These are phyloP conservation scores for Bryum argenteum DNA, from an alignment of 225 moss, liverwort and hornwort genomes.

Conservation along the genomic window DNA sequence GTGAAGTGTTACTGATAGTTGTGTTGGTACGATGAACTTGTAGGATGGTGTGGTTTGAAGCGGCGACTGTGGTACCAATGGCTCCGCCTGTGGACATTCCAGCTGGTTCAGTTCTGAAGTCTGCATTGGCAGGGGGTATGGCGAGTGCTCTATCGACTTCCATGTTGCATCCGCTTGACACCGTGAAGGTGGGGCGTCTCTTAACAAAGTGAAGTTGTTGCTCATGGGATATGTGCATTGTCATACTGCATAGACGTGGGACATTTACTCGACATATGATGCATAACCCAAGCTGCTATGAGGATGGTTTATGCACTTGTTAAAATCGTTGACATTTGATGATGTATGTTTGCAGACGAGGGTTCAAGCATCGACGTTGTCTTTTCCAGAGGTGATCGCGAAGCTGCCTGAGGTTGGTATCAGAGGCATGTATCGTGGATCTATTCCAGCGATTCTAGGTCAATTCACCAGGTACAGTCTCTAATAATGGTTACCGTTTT, in stretches of 20 bases:
- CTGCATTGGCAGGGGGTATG: conserved; percentile 68
- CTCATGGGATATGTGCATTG: not conserved
- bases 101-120: conserved; percentile 68
- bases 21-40: not conserved
- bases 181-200: conserved; percentile 53
- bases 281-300: no score
- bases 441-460: conserved; percentile 64
- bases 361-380: conserved; percentile 69
- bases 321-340: not conserved
- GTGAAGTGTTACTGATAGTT: conserved; percentile 13
- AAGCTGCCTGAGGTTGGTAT: conserved; percentile 62
- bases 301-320: not conserved
- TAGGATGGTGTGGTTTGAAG: conserved; percentile 79
- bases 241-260: not conserved
- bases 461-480: conserved; percentile 62
- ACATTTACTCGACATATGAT: not conserved
- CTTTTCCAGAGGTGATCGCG: conserved; percentile 66
- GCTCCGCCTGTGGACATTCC: conserved; percentile 70
- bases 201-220: not conserved
- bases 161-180: conserved; percentile 69
- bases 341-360: conserved; percentile 53
- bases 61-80: conserved; percentile 71
- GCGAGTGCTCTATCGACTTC: conserved; percentile 73
- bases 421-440: conserved; percentile 66
- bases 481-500: not conserved